Evolutionary conservation across 176 grass and related monocot genomes (phyloP), one percentile per base, ranked within the genome.

Genomic region (Tillandsia leiboldiana): DNA sequence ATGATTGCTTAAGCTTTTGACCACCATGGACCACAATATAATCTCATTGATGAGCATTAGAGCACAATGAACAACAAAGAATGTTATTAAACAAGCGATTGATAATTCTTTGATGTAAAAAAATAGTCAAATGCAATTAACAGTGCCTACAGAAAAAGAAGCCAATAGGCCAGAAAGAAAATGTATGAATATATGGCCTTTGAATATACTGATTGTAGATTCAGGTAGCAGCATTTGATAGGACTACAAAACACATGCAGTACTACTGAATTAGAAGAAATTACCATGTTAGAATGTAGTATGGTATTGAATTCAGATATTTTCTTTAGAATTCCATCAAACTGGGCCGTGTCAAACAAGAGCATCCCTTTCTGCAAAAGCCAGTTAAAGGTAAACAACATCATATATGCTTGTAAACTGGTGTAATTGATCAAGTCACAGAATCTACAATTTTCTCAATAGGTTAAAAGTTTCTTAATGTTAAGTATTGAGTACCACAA

Each of bases 301-400:
- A 71, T 72, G 78, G 82, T 20, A 72, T 87, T 93, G 71, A 99
- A 99, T 78, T 93, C 94, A 17, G 80, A 29, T 54, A 99, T 70
- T 75, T 99, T 99, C 82, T 99, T 99, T 14, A 99, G 53, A 50
- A 99, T 99, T 78, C 94, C 89, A 50, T 99, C 94, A 9, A 99
- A 99, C 69, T 93, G 94, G 29, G 90, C 94, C 2, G 84, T 83
- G 65, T 99, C 94, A 82, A 93, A 99, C 77, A 77, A 88, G 58
- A 99, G 82, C 94, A 99, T 99, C 75, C 94, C 90, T 14, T 70
- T 84, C 84, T 99, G 72, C 63, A 92, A 78, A 81, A 85, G 3
- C 11, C 69, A 80, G 64, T 9, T 15, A 26, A 17, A 14, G 3
- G 10, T 18, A 17, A 29, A 47, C 18, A 23, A 67, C 27, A 67